Conservation (phyloP, 352 stramenopile species). For the Pythium utonaiense region DNA sequence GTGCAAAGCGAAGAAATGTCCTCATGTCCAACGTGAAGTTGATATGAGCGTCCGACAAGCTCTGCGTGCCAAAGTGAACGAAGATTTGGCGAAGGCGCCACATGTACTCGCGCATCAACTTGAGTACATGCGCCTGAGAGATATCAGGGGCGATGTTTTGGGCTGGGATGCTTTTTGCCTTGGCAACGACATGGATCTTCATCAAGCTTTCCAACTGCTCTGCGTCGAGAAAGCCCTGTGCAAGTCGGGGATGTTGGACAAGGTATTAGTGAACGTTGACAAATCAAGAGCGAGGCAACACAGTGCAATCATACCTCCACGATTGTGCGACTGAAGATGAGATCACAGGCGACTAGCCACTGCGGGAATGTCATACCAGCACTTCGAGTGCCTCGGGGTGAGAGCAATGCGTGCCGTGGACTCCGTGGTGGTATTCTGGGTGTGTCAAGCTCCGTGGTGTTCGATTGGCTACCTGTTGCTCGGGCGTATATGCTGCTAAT, state of each 20-base stretch:
- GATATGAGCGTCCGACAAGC: slow-evolving; percentile 50
- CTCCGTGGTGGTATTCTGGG: not conserved
- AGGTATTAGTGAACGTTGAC: not conserved
- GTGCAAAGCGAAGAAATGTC: slow-evolving; percentile 63
- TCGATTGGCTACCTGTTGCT: not conserved
- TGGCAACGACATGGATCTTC: slow-evolving; percentile 44
- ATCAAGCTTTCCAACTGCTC: slow-evolving; percentile 43
- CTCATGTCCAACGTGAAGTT: slow-evolving; percentile 54
- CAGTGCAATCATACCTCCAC: not conserved
- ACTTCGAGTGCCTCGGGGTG: slow-evolving; percentile 12
- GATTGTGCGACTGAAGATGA: slow-evolving; percentile 40
- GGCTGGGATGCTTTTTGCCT: slow-evolving; percentile 49
- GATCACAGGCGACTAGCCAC: slow-evolving; percentile 43
- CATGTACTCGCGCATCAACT: slow-evolving; percentile 59
- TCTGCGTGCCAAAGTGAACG: slow-evolving; percentile 65
- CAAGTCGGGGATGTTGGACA: not conserved
- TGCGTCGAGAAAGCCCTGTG: not conserved
- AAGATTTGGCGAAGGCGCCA: slow-evolving; percentile 80
- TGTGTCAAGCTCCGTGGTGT: not conserved
- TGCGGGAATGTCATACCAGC: slow-evolving; percentile 43
- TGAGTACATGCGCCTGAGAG: slow-evolving; percentile 63
- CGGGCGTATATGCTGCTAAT: slow-evolving; percentile 46
- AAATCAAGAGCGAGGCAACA: not conserved
- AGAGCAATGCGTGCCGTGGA: not conserved
- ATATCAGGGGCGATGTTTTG: slow-evolving; percentile 67